These are phyloP conservation scores for Inosperma sp. DNA, from an alignment of 768 basidiomycete genomes.

Conservation along the genomic window DNA sequence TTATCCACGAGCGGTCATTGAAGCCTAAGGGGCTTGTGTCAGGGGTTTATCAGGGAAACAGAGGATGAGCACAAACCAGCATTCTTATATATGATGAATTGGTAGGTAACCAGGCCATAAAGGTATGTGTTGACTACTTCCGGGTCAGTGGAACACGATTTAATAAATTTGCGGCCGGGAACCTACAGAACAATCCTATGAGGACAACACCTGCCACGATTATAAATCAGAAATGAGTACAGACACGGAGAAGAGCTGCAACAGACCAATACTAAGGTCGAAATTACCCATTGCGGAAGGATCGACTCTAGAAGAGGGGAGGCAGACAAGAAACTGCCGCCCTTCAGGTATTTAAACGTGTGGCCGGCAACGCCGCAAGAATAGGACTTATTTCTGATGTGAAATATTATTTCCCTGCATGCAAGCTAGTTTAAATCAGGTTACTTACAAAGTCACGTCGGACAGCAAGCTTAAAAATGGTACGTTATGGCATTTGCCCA, in stretches of 20 bases:
- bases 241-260: neutral
- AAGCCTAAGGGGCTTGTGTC: slow-evolving; percentile 23
- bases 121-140: slow-evolving; percentile 31
- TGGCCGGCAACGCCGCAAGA: too few species aligned
- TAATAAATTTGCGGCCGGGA: too few species aligned
- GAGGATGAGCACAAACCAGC: slow-evolving; percentile 25
- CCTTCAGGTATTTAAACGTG: neutral
- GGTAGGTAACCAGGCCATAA: slow-evolving; percentile 40
- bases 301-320: neutral
- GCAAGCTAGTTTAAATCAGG: too few species aligned
- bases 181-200: slow-evolving; percentile 27
- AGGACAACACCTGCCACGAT: slow-evolving; percentile 23
- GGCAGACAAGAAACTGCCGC: neutral
- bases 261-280: slow-evolving; percentile 26
- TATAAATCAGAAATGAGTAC: neutral
- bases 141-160: neutral
- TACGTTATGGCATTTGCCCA: too few species aligned
- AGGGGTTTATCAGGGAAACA: slow-evolving; percentile 2
- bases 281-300: slow-evolving; percentile 26
- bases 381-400: too few species aligned
- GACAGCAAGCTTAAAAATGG: too few species aligned
- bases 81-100: slow-evolving; percentile 37
- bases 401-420: too few species aligned
- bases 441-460: too few species aligned
- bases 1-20: slow-evolving; percentile 36